Percentiles rank a stretch among this genome's conserved stretches.
Evolutionary conservation across 495 filamentous ascomycete species (phyloP).

Genomic region (Podospora appendiculata): DNA sequence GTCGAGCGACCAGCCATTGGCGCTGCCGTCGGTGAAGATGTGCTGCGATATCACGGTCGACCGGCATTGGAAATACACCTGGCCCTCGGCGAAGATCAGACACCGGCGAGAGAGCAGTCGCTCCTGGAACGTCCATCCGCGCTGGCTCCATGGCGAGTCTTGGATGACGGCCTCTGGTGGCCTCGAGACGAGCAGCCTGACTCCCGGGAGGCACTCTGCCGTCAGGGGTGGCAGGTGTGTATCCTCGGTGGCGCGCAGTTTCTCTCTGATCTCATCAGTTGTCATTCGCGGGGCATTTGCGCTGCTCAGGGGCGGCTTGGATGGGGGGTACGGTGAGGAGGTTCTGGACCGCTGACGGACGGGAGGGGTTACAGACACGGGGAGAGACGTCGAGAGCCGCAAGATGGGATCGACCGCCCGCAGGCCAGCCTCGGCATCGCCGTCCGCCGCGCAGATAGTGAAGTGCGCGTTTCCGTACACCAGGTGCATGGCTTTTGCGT

Average conservation of each 20-base stretch:
- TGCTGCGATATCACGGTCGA: slow-evolving; percentile 18
- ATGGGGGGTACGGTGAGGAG: background rate
- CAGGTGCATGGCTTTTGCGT: slow-evolving; percentile 11
- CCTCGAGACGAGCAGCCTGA: slow-evolving; percentile 7
- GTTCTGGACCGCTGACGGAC: background rate
- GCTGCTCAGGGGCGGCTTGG: background rate
- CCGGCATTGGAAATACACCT: slow-evolving; percentile 28
- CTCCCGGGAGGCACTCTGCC: slow-evolving; percentile 2
- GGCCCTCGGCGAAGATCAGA: slow-evolving; percentile 22
- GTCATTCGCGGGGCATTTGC: background rate
- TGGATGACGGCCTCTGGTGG: slow-evolving; percentile 10
- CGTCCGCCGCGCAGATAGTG: slow-evolving; percentile 17
- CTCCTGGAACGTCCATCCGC: slow-evolving; percentile 35
- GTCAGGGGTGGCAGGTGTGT: background rate
- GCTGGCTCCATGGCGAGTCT: slow-evolving; percentile 15
- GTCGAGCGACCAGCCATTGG: slow-evolving; percentile 20
- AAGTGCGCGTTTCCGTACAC: slow-evolving; percentile 13
- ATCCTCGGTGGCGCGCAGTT: background rate
- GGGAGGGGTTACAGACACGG: background rate
- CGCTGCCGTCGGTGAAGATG: slow-evolving; percentile 3
- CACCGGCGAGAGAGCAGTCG: slow-evolving; percentile 25
- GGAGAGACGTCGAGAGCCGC: background rate
- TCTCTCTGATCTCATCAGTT: background rate
- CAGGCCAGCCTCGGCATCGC: slow-evolving; percentile 7
- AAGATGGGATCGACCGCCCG: slow-evolving; percentile 1